A percentile compares a stretch with the other conserved stretches of the same genome.
Conservation (phyloP, 78 protist genomes). For the Planoprotostelium fungivorum region DNA sequence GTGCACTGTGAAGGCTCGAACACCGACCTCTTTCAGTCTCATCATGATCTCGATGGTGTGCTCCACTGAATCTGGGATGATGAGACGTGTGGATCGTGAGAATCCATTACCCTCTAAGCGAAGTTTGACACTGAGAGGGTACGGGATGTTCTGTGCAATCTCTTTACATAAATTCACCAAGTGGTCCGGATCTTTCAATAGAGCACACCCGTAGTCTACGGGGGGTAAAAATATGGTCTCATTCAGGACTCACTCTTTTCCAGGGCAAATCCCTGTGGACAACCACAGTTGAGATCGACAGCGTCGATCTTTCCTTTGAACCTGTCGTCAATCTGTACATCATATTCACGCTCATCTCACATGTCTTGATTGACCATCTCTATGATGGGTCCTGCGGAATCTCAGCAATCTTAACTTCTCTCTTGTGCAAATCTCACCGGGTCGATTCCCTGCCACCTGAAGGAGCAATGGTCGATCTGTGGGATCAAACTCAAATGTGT, state of each 20-base stretch:
- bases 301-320: conserved; percentile 2
- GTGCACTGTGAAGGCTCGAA: conserved; percentile 3
- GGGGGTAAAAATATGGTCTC: neutral
- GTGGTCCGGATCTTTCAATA: neutral
- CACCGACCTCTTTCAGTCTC: conserved; percentile 13
- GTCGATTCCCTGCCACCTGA: neutral
- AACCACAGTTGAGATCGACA: conserved; percentile 11
- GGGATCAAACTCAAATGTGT: conserved; percentile 2
- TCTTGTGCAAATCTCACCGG: neutral
- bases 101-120: neutral
- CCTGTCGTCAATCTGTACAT: neutral
- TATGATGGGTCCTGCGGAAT: neutral
- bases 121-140: conserved; percentile 6
- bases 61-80: no score
- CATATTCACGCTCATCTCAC: neutral
- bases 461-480: conserved; percentile 1
- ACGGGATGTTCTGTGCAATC: neutral
- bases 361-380: neutral
- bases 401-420: neutral
- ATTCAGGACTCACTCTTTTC: neutral
- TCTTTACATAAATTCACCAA: neutral
- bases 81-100: no score
- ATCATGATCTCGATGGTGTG: neutral
- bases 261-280: neutral
- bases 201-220: neutral